Conservation (phyloP, 1,139 yeast species). For the Zygoascus meyerae region DNA sequence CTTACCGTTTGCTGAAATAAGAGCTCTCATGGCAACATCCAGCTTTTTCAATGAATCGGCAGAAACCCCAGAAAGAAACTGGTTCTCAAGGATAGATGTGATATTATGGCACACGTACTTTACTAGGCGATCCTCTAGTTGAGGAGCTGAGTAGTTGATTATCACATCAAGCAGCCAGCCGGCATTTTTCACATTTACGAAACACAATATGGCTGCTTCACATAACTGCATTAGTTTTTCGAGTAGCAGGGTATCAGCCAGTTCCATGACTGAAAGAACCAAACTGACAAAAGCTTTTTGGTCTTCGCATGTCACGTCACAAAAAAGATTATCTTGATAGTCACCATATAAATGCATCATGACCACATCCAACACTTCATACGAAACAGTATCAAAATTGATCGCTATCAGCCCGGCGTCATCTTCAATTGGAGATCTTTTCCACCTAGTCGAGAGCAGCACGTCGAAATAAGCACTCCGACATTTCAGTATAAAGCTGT, state of each 20-base stretch:
- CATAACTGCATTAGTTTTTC: constrained; percentile 55
- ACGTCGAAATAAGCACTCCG: constrained; percentile 65
- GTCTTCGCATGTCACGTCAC: constrained; percentile 31
- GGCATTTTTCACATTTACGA: constrained; percentile 55
- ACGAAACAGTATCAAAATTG: constrained; percentile 43
- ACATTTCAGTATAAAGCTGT: constrained; percentile 47
- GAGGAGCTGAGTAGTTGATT: constrained; percentile 45
- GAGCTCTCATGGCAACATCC: constrained; percentile 28
- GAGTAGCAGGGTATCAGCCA: constrained; percentile 60
- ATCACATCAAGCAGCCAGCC: constrained; percentile 52
- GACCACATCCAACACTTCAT: constrained; percentile 45
- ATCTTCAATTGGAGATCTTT: constrained; percentile 17
- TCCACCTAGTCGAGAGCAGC: constrained; percentile 54
- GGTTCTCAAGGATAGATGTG: constrained; percentile 56
- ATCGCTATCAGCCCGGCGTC: constrained; percentile 24
- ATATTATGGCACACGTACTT: constrained; percentile 66
- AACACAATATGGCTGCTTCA: constrained; percentile 56
- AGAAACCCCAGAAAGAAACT: constrained; percentile 28
- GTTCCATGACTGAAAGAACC: constrained; percentile 53
- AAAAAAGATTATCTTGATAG: constrained; percentile 43
- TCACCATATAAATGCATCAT: constrained; percentile 57
- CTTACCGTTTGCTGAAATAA: background rate
- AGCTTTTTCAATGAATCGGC: constrained; percentile 30
- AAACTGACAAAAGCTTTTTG: constrained; percentile 48
- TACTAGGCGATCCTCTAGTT: constrained; percentile 54